A percentile compares a stretch with the other conserved stretches of the same genome.
Evolutionary conservation across 2,329 filamentous ascomycete species (phyloP).

Genomic region (Reticulascus tulasneorum): DNA sequence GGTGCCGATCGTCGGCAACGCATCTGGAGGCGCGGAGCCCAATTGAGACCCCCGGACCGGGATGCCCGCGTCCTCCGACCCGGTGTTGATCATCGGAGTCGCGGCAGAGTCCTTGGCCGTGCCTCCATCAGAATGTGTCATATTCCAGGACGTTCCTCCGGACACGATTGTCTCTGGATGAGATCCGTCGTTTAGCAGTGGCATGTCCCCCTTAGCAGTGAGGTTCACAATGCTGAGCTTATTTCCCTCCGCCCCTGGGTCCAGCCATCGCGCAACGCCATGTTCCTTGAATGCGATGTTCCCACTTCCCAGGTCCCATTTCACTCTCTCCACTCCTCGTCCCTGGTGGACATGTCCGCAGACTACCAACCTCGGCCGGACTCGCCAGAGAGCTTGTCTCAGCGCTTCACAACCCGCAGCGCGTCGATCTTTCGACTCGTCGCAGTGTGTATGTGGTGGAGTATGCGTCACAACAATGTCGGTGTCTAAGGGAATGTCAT

Average conservation of each 20-base stretch:
- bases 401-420: constrained; percentile 59
- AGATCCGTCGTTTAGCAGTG: constrained; percentile 45
- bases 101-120: too few relatives aligned
- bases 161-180: not conserved
- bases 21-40: constrained; percentile 1
- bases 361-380: constrained; percentile 61
- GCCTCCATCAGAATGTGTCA: too few relatives aligned
- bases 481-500: constrained; percentile 53
- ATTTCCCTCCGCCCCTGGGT: constrained; percentile 49
- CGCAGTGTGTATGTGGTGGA: constrained; percentile 57
- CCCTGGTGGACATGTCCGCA: constrained; percentile 72
- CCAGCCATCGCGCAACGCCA: constrained; percentile 47
- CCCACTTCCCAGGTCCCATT: constrained; percentile 48
- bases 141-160: too few relatives aligned
- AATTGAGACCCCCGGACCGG: not conserved
- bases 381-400: constrained; percentile 50
- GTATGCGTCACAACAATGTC: constrained; percentile 71
- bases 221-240: constrained; percentile 64
- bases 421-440: constrained; percentile 36
- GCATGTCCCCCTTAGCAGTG: constrained; percentile 37
- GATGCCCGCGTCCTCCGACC: not conserved
- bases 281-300: constrained; percentile 42
- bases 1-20: constrained; percentile 23
- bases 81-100: too few relatives aligned
- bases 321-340: constrained; percentile 58